Base-by-base conservation (phyloP, 2,329 filamentous ascomycete genomes). In the Venturia nashicola region DNA sequence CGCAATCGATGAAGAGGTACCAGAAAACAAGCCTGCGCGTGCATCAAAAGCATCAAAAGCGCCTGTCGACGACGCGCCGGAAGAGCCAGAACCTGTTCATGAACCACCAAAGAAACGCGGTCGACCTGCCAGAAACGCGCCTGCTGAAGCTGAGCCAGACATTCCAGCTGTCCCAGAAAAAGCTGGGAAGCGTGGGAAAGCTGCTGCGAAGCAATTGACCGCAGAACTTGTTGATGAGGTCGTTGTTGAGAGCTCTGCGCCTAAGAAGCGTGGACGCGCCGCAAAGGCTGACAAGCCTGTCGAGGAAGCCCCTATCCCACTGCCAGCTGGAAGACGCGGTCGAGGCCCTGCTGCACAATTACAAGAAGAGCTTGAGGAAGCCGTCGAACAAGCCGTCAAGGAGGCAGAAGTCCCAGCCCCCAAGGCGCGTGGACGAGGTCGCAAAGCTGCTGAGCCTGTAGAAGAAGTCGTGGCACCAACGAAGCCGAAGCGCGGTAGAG, bases 91-190 rank as follows among this genome's bases (percentile, higher is more conserved):
- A 20, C 18, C 44, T 36, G 54, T 39, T 18, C 9, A 39, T 16
- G 62, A 64, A 42, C 64, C 66, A 59, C 66, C 70, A 5, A 72
- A 71, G 67, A 72, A 71, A 67, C 70, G 71, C 51, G 71, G 70
- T 61, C 65, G 70, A 27, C 68, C 70, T 23, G 34, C 64, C n/a
- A 63, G 59, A 57, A 48, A 59, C 48, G 43, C 43, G 11, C 34
- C 65, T 32, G 39, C n/a, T 4, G 65, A 67, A 46, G 51, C 39
- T 16, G 59, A 65, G 9, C 20, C 64, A 27, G 61, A 66, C 18
- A 61, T 48, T 27, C 36, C 48, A 39, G 42, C 23, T n/a, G 44
- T 44, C 16, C 9, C 59, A n/a, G 64, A 65, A 20, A 63, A 61
- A 14, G 57, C 61, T 9, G 64, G 48, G 32, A 68, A 68, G 61